Evolutionary conservation across 2,329 filamentous ascomycete species (phyloP).

Genomic region (Curvularia sp.): DNA sequence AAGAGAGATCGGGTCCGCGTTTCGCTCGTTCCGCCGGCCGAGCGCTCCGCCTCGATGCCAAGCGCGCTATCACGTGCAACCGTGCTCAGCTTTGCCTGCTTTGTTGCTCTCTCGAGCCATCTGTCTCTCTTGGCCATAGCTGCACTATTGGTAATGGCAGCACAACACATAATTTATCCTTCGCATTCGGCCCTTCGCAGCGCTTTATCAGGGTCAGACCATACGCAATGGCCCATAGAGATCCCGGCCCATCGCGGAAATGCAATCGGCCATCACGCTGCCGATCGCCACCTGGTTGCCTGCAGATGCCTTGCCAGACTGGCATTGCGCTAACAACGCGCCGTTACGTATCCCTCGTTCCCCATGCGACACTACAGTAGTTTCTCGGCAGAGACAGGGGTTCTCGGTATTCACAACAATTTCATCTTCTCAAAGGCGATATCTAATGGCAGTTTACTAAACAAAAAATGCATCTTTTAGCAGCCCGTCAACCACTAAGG

Average conservation of each 20-base stretch:
- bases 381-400: not conserved
- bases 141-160: not conserved
- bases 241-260: constrained; percentile 6
- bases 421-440: not conserved
- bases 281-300: constrained; percentile 11
- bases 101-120: constrained; percentile 1
- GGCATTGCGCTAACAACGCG: constrained; percentile 10
- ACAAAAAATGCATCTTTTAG: not conserved
- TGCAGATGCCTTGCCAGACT: constrained; percentile 7
- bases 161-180: not conserved
- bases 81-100: not conserved
- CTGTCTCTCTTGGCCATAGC: not conserved
- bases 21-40: constrained; percentile 19
- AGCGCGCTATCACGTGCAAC: constrained; percentile 17
- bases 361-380: not conserved
- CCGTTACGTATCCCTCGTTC: not conserved
- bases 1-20: constrained; percentile 1
- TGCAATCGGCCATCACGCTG: constrained; percentile 8
- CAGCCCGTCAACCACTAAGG: not conserved
- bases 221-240: not conserved
- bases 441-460: not conserved
- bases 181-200: not conserved
- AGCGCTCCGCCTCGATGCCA: constrained; percentile 19
- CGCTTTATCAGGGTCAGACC: not conserved
- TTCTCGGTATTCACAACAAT: not conserved